Evolutionary conservation across 371 early-diverging fungal species (phyloP), one percentile per base, ranked within the genome.

Genomic region (Syncephalis fuscata): DNA sequence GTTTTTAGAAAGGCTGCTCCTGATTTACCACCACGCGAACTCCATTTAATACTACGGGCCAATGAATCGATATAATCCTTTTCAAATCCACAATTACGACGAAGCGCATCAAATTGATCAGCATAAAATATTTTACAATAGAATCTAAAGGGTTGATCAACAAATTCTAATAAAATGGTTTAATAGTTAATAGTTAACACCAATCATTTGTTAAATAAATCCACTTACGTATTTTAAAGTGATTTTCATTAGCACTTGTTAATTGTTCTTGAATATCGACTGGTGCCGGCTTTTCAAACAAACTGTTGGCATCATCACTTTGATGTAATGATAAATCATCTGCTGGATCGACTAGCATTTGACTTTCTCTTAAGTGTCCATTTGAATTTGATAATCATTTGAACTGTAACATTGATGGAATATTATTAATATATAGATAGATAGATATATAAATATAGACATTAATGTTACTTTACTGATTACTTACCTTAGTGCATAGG

Each of bases 1-100:
- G 93, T 92, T 60, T 92, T 92, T 42, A 93, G 53, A 50, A 97
- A 97, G 2, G 79, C 75, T 1, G 87, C 80, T 21, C 91, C 88
- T 1, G 87, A 87, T 58, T 92, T 90, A 24, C 96, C 96, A 5
- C 96, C 96, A 3, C 67, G 65, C 0, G 89, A 74, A 48, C 79
- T 73, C 79, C 87, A 92, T 24, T 71, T 67, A 39, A 74, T 65
- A 54, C 96, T 93, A 23, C 91, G 72, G 8, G 88, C 76, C 10
- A 95, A 60, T 0, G 87, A 86, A 49, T 85, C 79, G 25, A 90
- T 73, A 61, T 75, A 93, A n/a, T 70, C 70, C 46, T 74, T 80
- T 27, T 84, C 86, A 48, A 86, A 80, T 11, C 81, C 83, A 52
- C 88, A 86, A 47, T 79, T 75, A 21, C 80, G 71, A 17, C 96